Percentiles rank a stretch among this genome's conserved stretches.
Conservation (phyloP, 345 rosid species). For the Brassica juncea region DNA sequence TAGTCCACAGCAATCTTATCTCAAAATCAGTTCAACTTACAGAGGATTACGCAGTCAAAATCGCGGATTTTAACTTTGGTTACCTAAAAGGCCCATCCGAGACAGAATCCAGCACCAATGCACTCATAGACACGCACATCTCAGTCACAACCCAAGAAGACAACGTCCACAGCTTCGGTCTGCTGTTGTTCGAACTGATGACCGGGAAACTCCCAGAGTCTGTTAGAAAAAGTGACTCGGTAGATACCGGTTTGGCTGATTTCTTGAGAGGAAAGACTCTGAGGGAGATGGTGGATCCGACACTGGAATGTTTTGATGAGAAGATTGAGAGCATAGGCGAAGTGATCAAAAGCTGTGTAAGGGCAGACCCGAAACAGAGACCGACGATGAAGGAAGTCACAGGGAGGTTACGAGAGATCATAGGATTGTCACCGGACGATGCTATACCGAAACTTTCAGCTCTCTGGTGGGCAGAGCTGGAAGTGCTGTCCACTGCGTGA, state of each 20-base stretch:
- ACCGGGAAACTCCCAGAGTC: constrained; percentile 69
- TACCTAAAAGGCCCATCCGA: constrained; percentile 41
- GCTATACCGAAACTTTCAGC: constrained; percentile 77
- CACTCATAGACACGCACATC: constrained; percentile 33
- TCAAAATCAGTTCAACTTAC: constrained; percentile 70
- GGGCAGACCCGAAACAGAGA: constrained; percentile 60
- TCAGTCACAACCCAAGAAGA: constrained; percentile 31
- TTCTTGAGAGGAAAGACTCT: constrained; percentile 43
- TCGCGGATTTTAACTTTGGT: constrained; percentile 63
- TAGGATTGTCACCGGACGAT: constrained; percentile 64
- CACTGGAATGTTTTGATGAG: constrained; percentile 51
- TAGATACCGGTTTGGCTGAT: constrained; percentile 41
- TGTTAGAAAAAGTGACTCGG: constrained; percentile 46
- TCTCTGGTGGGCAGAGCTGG: constrained; percentile 99
- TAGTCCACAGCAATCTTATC: constrained; percentile 56
- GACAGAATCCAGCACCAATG: constrained; percentile 35
- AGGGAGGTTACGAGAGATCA: constrained; percentile 61
- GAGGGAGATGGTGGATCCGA: constrained; percentile 60
- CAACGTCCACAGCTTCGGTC: constrained; percentile 71
- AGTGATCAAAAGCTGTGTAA: constrained; percentile 63
- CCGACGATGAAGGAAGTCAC: constrained; percentile 59
- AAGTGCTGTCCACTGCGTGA: constrained; percentile 65
- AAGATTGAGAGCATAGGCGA: constrained; percentile 55
- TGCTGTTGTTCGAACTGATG: constrained; percentile 67
- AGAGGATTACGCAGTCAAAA: constrained; percentile 87